A percentile compares a stretch with the other conserved stretches of the same genome.
phyloP scores from a whole-genome alignment of 345 rosid genomes.

The Ricinus communis region DNA sequence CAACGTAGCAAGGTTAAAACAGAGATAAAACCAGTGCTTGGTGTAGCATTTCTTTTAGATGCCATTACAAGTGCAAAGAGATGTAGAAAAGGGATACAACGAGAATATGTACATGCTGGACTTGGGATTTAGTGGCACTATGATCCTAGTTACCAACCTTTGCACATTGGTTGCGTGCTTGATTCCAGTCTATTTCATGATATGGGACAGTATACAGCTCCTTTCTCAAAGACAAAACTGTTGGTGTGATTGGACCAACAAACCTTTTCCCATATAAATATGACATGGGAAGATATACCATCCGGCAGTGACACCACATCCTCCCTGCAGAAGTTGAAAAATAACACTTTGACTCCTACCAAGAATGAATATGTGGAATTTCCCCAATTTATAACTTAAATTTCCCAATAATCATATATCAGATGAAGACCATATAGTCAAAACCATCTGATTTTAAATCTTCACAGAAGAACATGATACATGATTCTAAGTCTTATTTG shows the following conservation, averaged over 20 bases:
- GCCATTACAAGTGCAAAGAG: neutral
- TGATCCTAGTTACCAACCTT: conserved; percentile 58
- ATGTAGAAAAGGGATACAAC: neutral
- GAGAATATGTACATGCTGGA: neutral
- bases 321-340: conserved; percentile 57
- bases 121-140: conserved; percentile 5
- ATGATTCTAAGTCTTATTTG: neutral
- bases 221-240: conserved; percentile 79
- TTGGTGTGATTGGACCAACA: conserved; percentile 90
- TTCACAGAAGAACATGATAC: neutral
- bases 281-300: conserved; percentile 99
- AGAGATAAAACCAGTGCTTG: neutral
- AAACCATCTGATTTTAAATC: neutral
- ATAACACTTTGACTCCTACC: neutral
- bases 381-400: neutral
- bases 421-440: neutral
- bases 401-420: neutral
- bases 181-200: conserved; percentile 86
- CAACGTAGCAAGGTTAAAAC: neutral
- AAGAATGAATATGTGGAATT: neutral
- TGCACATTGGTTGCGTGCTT: conserved; percentile 82
- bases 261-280: conserved; percentile 92
- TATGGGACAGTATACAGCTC: conserved; percentile 79
- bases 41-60: neutral
- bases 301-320: conserved; percentile 99